Conservation (phyloP, 768 basidiomycete genomes). For the Boletus barrowsii region DNA sequence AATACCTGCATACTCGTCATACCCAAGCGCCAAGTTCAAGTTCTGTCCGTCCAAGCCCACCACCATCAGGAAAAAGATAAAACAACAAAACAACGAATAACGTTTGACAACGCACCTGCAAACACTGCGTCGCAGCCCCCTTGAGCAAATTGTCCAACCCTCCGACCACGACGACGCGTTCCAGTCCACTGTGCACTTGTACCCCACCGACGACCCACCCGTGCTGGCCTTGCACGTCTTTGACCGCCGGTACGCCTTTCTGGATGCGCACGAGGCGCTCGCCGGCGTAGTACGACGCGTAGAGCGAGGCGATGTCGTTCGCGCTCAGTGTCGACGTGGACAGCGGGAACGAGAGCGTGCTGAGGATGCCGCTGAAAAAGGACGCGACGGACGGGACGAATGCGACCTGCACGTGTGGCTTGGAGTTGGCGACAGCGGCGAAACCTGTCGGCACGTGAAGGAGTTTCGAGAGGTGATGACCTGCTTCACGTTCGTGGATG, state of each 20-base stretch:
- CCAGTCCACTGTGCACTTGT: slow-evolving; percentile 86
- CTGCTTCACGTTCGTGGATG: slow-evolving; percentile 97
- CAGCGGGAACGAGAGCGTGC: slow-evolving; percentile 81
- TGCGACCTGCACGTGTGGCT: slow-evolving; percentile 53
- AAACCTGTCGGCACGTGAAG: slow-evolving; percentile 24
- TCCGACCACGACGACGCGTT: slow-evolving; percentile 92
- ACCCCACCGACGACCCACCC: slow-evolving; percentile 91
- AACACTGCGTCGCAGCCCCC: slow-evolving; percentile 97
- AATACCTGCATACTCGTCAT: slow-evolving; percentile 82
- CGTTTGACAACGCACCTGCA: slow-evolving; percentile 67
- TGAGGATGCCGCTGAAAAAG: slow-evolving; percentile 97
- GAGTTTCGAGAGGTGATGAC: slow-evolving; percentile 72
- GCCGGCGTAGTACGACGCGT: slow-evolving; percentile 69
- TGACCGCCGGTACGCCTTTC: slow-evolving; percentile 68
- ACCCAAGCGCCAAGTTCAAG: slow-evolving; percentile 85
- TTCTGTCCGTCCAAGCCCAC: slow-evolving; percentile 47
- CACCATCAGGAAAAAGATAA: background rate
- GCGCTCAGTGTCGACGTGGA: slow-evolving; percentile 58
- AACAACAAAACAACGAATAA: too few species aligned
- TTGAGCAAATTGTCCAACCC: slow-evolving; percentile 96
- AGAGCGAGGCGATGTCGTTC: slow-evolving; percentile 66
- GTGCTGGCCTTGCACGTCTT: slow-evolving; percentile 77
- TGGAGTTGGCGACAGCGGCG: background rate
- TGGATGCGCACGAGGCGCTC: slow-evolving; percentile 72
- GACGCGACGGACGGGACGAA: slow-evolving; percentile 87